These are phyloP conservation scores for Pythium phragmiticola DNA, from an alignment of 352 stramenopile genomes.

Conservation along the genomic window DNA sequence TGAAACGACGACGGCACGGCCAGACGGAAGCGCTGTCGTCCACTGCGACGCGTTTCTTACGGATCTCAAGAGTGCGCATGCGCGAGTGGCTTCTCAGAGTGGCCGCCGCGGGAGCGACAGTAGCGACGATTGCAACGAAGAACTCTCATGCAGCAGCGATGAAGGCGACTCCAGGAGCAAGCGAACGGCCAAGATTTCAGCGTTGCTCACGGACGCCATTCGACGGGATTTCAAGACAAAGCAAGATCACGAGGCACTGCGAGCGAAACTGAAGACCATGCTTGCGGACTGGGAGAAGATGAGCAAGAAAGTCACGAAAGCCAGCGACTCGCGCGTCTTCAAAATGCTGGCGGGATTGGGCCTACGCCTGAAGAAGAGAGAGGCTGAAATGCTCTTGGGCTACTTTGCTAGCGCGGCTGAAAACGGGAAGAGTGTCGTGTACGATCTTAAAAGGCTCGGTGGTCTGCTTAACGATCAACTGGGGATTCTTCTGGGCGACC, in stretches of 20 bases:
- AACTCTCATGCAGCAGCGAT: constrained; percentile 44
- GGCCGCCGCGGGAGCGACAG: constrained; percentile 23
- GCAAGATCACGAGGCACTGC: constrained; percentile 38
- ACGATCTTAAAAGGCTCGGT: constrained; percentile 29
- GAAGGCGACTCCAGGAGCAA: constrained; percentile 39
- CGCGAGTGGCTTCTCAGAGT: constrained; percentile 9
- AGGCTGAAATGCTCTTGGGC: constrained; percentile 45
- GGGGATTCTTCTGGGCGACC: constrained; percentile 8
- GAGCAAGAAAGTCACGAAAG: constrained; percentile 27
- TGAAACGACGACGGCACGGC: neutral
- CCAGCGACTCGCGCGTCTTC: constrained; percentile 63
- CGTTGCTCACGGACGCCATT: constrained; percentile 36
- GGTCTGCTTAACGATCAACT: constrained; percentile 20
- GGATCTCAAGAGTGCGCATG: constrained; percentile 42
- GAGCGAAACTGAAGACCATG: constrained; percentile 23
- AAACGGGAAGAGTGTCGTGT: constrained; percentile 25
- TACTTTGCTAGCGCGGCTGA: constrained; percentile 36
- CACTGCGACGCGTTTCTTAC: constrained; percentile 54
- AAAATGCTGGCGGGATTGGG: constrained; percentile 47
- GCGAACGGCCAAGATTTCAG: constrained; percentile 27
- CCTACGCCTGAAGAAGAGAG: constrained; percentile 48
- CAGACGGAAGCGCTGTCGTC: constrained; percentile 22
- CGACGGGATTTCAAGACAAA: constrained; percentile 36
- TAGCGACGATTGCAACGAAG: constrained; percentile 32
- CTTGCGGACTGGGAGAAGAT: constrained; percentile 25